A percentile compares a stretch with the other conserved stretches of the same genome.
These are phyloP conservation scores for Suhomyces sp. DNA, from an alignment of 805 yeast species.

Conservation along the genomic window DNA sequence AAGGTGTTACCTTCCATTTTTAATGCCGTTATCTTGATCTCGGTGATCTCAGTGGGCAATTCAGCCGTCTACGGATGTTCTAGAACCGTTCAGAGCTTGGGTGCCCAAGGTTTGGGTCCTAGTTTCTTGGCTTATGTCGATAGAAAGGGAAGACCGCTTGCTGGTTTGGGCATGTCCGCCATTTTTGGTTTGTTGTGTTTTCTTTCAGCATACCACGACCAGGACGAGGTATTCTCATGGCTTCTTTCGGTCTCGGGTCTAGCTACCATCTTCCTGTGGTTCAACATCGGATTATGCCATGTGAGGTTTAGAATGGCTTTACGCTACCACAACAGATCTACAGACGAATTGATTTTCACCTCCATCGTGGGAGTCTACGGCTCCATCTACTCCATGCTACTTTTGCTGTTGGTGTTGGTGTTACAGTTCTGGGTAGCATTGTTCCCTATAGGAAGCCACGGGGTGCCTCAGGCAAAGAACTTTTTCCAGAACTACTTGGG, in stretches of 20 bases:
- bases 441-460: slow-evolving; percentile 18
- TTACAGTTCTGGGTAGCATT: slow-evolving; percentile 28
- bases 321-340: slow-evolving; percentile 20
- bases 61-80: slow-evolving; percentile 28
- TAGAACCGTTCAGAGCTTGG: slow-evolving; percentile 15
- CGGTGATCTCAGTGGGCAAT: slow-evolving; percentile 30
- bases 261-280: slow-evolving; percentile 36
- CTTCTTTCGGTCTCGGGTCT: slow-evolving; percentile 33
- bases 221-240: slow-evolving; percentile 23
- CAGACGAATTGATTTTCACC: slow-evolving; percentile 19
- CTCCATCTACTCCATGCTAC: slow-evolving; percentile 22
- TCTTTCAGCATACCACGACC: slow-evolving; percentile 13
- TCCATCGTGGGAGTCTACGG: slow-evolving; percentile 25
- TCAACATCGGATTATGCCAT: slow-evolving; percentile 31
- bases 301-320: slow-evolving; percentile 32
- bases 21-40: slow-evolving; percentile 25
- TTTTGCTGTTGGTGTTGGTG: slow-evolving; percentile 19
- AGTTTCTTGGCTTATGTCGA: slow-evolving; percentile 13
- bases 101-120: slow-evolving; percentile 16
- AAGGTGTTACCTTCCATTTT: slow-evolving; percentile 24
- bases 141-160: slow-evolving; percentile 16
- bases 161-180: slow-evolving; percentile 11
- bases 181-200: slow-evolving; percentile 16
- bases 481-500: slow-evolving; percentile 28
- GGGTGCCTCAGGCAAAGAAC: slow-evolving; percentile 15